These are phyloP conservation scores for Phytophthora hybrid DNA, from an alignment of 352 stramenopile genomes.

Conservation along the genomic window DNA sequence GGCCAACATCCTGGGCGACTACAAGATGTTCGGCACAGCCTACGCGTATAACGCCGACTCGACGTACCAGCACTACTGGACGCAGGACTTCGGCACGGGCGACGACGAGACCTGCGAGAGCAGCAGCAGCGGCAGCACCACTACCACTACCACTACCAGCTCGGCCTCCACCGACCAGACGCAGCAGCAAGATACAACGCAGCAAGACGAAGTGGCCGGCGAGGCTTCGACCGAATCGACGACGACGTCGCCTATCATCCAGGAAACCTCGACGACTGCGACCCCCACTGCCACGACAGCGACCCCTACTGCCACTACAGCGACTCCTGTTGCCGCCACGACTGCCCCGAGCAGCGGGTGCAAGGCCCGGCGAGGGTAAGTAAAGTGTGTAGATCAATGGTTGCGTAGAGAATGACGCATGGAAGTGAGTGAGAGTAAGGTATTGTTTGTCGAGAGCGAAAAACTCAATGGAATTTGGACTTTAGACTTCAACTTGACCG, in stretches of 20 bases:
- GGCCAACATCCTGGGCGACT: slow-evolving; percentile 49
- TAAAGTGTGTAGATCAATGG: slow-evolving; percentile 1
- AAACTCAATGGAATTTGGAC: slow-evolving; percentile 4
- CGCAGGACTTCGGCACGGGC: slow-evolving; percentile 54
- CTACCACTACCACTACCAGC: slow-evolving; percentile 24
- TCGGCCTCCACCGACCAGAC: slow-evolving; percentile 27
- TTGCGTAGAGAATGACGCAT: too few species aligned
- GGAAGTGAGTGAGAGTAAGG: background rate
- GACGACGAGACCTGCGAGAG: slow-evolving; percentile 34
- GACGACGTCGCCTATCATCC: slow-evolving; percentile 24
- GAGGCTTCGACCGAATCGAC: slow-evolving; percentile 24
- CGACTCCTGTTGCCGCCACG: background rate
- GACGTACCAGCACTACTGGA: slow-evolving; percentile 60
- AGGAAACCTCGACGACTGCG: slow-evolving; percentile 10
- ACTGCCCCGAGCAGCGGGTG: slow-evolving; percentile 27
- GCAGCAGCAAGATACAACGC: slow-evolving; percentile 10
- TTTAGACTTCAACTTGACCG: slow-evolving; percentile 1
- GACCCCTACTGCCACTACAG: slow-evolving; percentile 11
- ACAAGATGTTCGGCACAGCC: slow-evolving; percentile 38
- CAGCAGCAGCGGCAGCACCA: slow-evolving; percentile 28
- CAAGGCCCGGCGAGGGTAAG: slow-evolving; percentile 31
- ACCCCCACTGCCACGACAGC: background rate
- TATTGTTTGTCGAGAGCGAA: background rate
- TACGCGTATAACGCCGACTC: slow-evolving; percentile 36
- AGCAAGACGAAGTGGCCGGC: slow-evolving; percentile 24